Evolutionary conservation across 1,139 yeast species (phyloP).

Genomic region (Arxiozyma slooffiae): DNA sequence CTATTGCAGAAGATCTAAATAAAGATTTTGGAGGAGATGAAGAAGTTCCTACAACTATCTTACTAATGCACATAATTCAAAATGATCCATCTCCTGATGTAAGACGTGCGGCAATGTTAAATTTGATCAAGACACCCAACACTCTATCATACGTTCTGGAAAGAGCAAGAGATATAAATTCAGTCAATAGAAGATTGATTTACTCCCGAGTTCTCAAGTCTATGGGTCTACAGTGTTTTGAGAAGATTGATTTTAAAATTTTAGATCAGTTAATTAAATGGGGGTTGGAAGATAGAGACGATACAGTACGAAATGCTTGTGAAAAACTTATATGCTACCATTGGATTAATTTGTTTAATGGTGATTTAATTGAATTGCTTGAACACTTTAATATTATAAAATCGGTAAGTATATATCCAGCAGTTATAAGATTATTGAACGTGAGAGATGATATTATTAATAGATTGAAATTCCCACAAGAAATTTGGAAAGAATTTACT

Average conservation of each 20-base stretch:
- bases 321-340: slow-evolving; percentile 53
- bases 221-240: slow-evolving; percentile 48
- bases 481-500: slow-evolving; percentile 60
- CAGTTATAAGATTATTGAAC: slow-evolving; percentile 54
- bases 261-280: slow-evolving; percentile 63
- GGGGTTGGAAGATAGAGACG: slow-evolving; percentile 86
- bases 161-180: slow-evolving; percentile 72
- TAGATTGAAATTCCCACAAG: slow-evolving; percentile 46
- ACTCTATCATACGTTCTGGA: slow-evolving; percentile 60
- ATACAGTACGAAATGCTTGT: slow-evolving; percentile 62
- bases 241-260: slow-evolving; percentile 46
- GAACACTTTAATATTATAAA: slow-evolving; percentile 61
- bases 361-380: slow-evolving; percentile 62
- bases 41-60: slow-evolving; percentile 40
- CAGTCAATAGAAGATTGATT: slow-evolving; percentile 61
- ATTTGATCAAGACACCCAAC: slow-evolving; percentile 45
- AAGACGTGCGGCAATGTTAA: slow-evolving; percentile 71
- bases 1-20: slow-evolving; percentile 16
- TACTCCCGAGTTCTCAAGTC: slow-evolving; percentile 61
- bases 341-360: slow-evolving; percentile 65
- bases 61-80: slow-evolving; percentile 48
- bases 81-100: slow-evolving; percentile 85
- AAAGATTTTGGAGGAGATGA: slow-evolving; percentile 31
- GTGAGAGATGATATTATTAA: slow-evolving; percentile 53
- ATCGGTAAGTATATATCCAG: slow-evolving; percentile 55